Base-by-base conservation (phyloP, 2,329 filamentous ascomycete genomes). In the Orbilia ellipsospora region DNA sequence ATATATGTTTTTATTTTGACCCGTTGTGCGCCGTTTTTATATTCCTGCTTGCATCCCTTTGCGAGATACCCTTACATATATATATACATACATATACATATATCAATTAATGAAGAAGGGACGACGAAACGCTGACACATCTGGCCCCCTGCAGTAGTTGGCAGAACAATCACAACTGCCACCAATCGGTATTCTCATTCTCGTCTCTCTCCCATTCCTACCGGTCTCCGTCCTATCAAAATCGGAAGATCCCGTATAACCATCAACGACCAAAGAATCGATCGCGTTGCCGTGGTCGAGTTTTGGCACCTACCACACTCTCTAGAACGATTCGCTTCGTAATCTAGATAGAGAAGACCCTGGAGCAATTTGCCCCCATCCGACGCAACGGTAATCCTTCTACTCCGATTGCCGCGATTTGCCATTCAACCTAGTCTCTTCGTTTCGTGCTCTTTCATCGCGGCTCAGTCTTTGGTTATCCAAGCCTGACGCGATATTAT, bases 271-370 rank as follows among this genome's bases (percentile, higher is more conserved):
- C 23, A 4, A 23, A 23, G 23, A 65, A 23, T 45, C 60, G 54
- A 69, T 62, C 68, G 60, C 59, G 68, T 73, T 60, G 60, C 31
- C 2, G 28, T 42, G 36, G 45, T 52, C 28, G 26, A 31, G 52
- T 23, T 23, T 36, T 31, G 16, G 13, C 55, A 28, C 23, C 18
- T 4, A 23, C 23, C 23, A n/a, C 40, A 40, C 63, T 60, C 59
- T 69, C 70, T 75, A 61, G 70, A 75, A 68, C 70, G 70, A 75
- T 75, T 75, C 70, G 64, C 70, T 75, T 75, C 70, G 70, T 57
- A 69, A 65, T 75, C 70, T 75, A 69, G 70, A 74, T 50, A 61
- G 64, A 50, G 62, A 73, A 23, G 23, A 67, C 36, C 63, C 57
- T 31, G 56, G 62, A 73, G 65, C 48, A 31, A n/a, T 54, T 20